Base-by-base conservation (phyloP, 495 filamentous ascomycete genomes). In the Staphylotrichum longicolle region DNA sequence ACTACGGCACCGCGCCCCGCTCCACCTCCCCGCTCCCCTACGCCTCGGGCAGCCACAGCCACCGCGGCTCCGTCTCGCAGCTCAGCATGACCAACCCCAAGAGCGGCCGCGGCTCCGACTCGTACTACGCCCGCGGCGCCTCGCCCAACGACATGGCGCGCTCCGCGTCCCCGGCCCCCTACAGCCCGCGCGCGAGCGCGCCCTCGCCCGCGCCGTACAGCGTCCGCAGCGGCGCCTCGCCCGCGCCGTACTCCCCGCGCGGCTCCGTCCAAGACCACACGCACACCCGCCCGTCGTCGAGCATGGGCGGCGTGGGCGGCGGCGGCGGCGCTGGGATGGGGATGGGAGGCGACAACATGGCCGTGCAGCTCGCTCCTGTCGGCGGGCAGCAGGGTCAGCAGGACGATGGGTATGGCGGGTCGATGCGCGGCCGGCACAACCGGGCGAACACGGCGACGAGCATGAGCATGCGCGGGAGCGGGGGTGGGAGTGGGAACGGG, bases 311-410 rank as follows among this genome's bases (percentile, higher is more conserved):
- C 33, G 58, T 44, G 42, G 52, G 15, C 39, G 32, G 14, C 10
- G 2, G 60, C 88, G 91, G 76, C 82, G 20, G 20, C 20, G 20
- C n/a, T 12, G n/a, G 51, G 3, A 80, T 80, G 33, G 86, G 40
- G 7, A 53, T 35, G 6, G 39, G 32, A 5, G n/a, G 9, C 9
- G 49, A 50, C 27, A 45, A 87, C 40, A 93, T 93, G 89, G 89
- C 91, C 45, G 77, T 94, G 61, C 88, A 93, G 76, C 82, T 96
- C 39, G 90, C 91, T 14, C 81, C 81, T 4, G 42, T 49, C 10
- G 67, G 70, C 8, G 64, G 66, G 10, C 63, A 68, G 40, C 32
- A 37, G n/a, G 32, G 30, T 14, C 33, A 52, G 3, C 32, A 20
- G 33, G 65, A 68, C 5, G 70, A 64, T 32, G 72, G 74, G 33